A percentile compares a stretch with the other conserved stretches of the same genome.
Evolutionary conservation across 2,329 filamentous ascomycete genomes (phyloP).

Genomic region (Hypoxylon sp.): DNA sequence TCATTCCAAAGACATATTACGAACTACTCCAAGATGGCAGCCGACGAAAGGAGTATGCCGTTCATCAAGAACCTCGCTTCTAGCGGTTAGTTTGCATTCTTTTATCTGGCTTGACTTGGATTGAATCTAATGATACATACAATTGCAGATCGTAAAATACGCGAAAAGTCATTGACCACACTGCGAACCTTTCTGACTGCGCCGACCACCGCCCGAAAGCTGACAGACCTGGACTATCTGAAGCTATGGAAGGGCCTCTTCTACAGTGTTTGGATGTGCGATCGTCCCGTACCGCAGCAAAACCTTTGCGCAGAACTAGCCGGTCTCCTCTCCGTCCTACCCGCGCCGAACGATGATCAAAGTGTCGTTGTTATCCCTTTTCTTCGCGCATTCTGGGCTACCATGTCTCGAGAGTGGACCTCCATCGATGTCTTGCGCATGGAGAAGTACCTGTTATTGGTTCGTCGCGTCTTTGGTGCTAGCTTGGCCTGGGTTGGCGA

Average conservation of each 20-base stretch:
- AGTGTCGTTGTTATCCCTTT: slow-evolving; percentile 53
- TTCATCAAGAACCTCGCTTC: slow-evolving; percentile 87
- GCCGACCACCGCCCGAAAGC: slow-evolving; percentile 57
- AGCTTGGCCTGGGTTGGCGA: slow-evolving; percentile 63
- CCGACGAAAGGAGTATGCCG: slow-evolving; percentile 64
- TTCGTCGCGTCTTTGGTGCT: slow-evolving; percentile 79
- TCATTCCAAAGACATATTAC: too few relatives aligned
- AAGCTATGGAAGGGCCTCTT: slow-evolving; percentile 97
- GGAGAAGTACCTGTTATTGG: slow-evolving; percentile 91
- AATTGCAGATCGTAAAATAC: slow-evolving; percentile 74
- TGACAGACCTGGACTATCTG: slow-evolving; percentile 75
- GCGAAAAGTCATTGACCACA: slow-evolving; percentile 78
- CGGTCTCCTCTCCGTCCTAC: slow-evolving; percentile 69
- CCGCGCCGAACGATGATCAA: slow-evolving; percentile 44
- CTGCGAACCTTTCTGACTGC: slow-evolving; percentile 80
- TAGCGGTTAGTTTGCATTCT: slow-evolving; percentile 69
- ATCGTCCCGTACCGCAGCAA: slow-evolving; percentile 88
- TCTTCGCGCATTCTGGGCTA: slow-evolving; percentile 75
- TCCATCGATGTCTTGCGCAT: slow-evolving; percentile 78
- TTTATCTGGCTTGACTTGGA: too few relatives aligned
- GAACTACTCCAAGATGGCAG: slow-evolving; percentile 42
- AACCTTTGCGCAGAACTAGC: slow-evolving; percentile 81
- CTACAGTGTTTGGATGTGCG: slow-evolving; percentile 93
- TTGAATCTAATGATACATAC: background rate
- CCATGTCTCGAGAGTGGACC: slow-evolving; percentile 74